phyloP scores from a whole-genome alignment of 148 eudicot species.

The Spergularia marina region DNA sequence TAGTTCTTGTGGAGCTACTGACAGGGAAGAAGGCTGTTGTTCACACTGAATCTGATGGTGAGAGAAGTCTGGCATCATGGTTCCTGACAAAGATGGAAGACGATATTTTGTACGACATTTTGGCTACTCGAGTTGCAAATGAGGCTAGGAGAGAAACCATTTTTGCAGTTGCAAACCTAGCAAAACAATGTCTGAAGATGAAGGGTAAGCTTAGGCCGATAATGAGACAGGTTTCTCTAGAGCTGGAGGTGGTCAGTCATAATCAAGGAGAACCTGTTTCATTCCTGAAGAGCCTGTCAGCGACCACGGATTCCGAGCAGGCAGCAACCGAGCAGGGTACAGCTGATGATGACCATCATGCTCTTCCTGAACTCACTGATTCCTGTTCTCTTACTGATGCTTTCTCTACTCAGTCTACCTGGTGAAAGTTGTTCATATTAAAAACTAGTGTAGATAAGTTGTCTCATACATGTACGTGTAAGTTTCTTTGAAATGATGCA shows the following conservation, averaged over 20 bases:
- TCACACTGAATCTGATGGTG: conserved; percentile 4
- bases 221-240: conserved; percentile 27
- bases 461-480: no score
- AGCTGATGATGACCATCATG: background rate
- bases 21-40: conserved; percentile 20
- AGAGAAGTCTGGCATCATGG: conserved; percentile 18
- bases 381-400: background rate
- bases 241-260: conserved; percentile 18
- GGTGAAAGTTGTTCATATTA: no score
- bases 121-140: conserved; percentile 10
- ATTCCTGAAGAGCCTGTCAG: background rate
- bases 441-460: no score
- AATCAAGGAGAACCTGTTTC: conserved; percentile 1
- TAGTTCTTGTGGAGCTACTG: conserved; percentile 27
- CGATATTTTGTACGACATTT: conserved; percentile 10
- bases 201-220: conserved; percentile 33
- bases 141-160: conserved; percentile 19
- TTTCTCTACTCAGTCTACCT: no score
- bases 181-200: conserved; percentile 23
- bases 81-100: conserved; percentile 25
- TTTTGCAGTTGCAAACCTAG: conserved; percentile 21
- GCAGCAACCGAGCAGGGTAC: background rate
- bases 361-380: background rate
- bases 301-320: background rate
- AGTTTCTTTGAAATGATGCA: no score